Evolutionary conservation across 2,329 filamentous ascomycete genomes (phyloP).

Genomic region (Cladosporium sp.): DNA sequence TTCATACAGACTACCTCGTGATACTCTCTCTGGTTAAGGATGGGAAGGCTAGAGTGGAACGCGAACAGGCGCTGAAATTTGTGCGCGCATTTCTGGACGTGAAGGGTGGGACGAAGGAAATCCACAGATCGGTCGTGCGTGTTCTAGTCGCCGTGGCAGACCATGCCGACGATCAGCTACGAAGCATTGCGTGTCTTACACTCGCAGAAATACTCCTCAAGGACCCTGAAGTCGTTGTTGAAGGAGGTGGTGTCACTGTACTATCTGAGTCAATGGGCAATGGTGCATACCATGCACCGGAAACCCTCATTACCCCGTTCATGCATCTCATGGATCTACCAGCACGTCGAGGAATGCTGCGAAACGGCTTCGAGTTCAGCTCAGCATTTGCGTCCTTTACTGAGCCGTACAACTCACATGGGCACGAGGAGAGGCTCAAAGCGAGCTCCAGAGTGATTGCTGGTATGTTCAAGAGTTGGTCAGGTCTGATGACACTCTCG

Average conservation of each 20-base stretch:
- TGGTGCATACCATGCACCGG: slow-evolving; percentile 87
- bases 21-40: slow-evolving; percentile 93
- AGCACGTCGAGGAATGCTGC: slow-evolving; percentile 75
- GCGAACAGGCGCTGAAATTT: slow-evolving; percentile 96
- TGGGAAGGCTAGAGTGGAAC: slow-evolving; percentile 92
- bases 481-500: slow-evolving; percentile 82
- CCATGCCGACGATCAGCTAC: slow-evolving; percentile 78
- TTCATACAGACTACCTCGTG: slow-evolving; percentile 91
- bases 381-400: slow-evolving; percentile 87
- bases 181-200: slow-evolving; percentile 89
- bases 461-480: slow-evolving; percentile 89
- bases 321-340: slow-evolving; percentile 87
- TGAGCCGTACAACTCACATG: slow-evolving; percentile 63
- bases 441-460: slow-evolving; percentile 91
- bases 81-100: slow-evolving; percentile 93
- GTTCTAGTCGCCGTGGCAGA: slow-evolving; percentile 90
- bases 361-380: slow-evolving; percentile 85
- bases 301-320: slow-evolving; percentile 84
- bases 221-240: slow-evolving; percentile 76
- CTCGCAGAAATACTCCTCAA: slow-evolving; percentile 87
- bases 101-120: slow-evolving; percentile 84
- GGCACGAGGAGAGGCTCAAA: slow-evolving; percentile 67
- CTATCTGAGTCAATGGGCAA: slow-evolving; percentile 91
- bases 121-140: slow-evolving; percentile 82
- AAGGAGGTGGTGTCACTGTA: slow-evolving; percentile 79